phyloP scores from a whole-genome alignment of 495 filamentous ascomycete genomes.

The Astrocystis sublimbata region DNA sequence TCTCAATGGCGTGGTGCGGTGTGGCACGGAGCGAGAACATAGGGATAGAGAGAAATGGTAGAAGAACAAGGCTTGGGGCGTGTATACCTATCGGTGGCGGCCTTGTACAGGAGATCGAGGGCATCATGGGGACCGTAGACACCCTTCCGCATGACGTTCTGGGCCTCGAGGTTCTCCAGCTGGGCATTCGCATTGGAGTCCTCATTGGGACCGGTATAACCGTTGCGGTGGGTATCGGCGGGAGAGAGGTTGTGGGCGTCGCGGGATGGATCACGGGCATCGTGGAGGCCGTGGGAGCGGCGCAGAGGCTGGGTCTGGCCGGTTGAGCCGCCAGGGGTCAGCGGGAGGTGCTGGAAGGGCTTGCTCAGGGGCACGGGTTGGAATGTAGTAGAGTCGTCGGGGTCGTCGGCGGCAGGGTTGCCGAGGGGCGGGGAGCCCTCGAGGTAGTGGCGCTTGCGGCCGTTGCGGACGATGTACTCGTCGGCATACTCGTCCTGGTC shows the following conservation, averaged over 20 bases:
- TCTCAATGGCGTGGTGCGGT: neutral
- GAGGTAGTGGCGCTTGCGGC: constrained; percentile 50
- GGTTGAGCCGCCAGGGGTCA: constrained; percentile 65
- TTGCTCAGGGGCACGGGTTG: no score
- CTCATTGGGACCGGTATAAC: constrained; percentile 29
- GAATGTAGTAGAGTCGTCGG: no score
- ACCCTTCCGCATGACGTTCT: constrained; percentile 62
- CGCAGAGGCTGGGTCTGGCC: constrained; percentile 59
- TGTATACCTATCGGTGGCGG: constrained; percentile 60
- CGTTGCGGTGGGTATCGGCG: constrained; percentile 22
- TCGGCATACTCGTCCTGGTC: constrained; percentile 53
- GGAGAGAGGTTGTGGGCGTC: neutral
- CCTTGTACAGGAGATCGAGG: constrained; percentile 68
- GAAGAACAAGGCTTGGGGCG: constrained; percentile 9
- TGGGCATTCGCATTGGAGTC: constrained; percentile 51
- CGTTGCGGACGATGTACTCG: constrained; percentile 57
- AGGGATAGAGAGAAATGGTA: constrained; percentile 6
- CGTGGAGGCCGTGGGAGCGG: constrained; percentile 41
- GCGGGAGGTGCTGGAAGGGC: constrained; percentile 50
- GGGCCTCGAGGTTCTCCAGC: constrained; percentile 60
- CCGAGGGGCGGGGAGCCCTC: constrained; percentile 39
- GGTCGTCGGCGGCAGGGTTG: constrained; percentile 36
- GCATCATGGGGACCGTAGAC: constrained; percentile 71
- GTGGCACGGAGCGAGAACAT: constrained; percentile 5
- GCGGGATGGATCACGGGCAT: constrained; percentile 25